These are phyloP conservation scores for Cyberlindnera saturnus DNA, from an alignment of 805 yeast species.

Conservation along the genomic window DNA sequence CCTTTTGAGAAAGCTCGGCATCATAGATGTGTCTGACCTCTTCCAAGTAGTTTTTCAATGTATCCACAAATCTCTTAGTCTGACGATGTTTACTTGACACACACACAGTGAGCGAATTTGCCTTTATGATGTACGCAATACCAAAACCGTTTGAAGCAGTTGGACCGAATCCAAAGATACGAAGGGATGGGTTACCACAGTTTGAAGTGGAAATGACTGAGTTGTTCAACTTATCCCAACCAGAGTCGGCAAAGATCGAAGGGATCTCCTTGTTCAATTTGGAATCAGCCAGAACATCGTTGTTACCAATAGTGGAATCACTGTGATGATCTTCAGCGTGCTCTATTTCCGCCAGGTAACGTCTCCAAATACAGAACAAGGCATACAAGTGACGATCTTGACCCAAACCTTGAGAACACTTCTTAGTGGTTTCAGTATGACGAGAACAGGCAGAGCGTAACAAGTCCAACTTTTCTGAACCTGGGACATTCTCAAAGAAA, in stretches of 20 bases:
- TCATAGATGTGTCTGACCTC: slow-evolving; percentile 50
- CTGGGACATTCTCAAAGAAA: slow-evolving; percentile 64
- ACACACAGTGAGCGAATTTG: slow-evolving; percentile 71
- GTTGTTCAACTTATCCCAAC: slow-evolving; percentile 82
- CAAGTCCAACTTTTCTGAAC: slow-evolving; percentile 47
- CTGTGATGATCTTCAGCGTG: slow-evolving; percentile 24
- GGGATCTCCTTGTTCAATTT: slow-evolving; percentile 44
- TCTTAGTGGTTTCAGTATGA: slow-evolving; percentile 63
- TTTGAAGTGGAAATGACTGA: slow-evolving; percentile 79
- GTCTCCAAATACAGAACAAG: slow-evolving; percentile 79
- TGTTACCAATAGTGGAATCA: slow-evolving; percentile 19
- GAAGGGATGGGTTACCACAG: slow-evolving; percentile 88
- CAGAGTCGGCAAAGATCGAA: slow-evolving; percentile 71
- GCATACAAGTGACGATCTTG: slow-evolving; percentile 91
- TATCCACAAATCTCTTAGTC: slow-evolving; percentile 69
- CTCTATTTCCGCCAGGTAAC: slow-evolving; percentile 35
- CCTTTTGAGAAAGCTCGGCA: slow-evolving; percentile 19
- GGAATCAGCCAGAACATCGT: background rate
- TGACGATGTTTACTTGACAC: slow-evolving; percentile 87
- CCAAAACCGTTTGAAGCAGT: slow-evolving; percentile 88
- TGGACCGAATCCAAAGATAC: slow-evolving; percentile 88
- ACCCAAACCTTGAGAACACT: slow-evolving; percentile 75
- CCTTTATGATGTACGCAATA: slow-evolving; percentile 84
- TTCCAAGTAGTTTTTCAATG: slow-evolving; percentile 53
- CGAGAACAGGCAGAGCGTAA: slow-evolving; percentile 64